Percentiles rank a stretch among this genome's conserved stretches.
These are phyloP conservation scores for Hibiscus trionum DNA, from an alignment of 345 rosid genomes.

Conservation along the genomic window DNA sequence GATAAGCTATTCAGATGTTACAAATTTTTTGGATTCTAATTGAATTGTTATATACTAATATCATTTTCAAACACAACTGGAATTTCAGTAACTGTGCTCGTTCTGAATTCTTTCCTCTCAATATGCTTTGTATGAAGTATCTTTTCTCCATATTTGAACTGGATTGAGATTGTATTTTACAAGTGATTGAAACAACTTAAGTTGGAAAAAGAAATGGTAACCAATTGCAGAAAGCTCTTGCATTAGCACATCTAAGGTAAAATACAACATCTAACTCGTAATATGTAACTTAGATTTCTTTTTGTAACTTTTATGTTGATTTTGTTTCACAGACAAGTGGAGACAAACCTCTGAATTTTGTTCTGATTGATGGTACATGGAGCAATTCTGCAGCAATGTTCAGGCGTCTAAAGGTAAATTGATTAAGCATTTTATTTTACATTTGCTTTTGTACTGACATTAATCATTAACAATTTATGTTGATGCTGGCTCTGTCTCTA, in stretches of 20 bases:
- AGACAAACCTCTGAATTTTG: slow-evolving; percentile 49
- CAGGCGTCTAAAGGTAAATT: slow-evolving; percentile 73
- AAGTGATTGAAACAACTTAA: neutral
- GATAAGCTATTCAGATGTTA: neutral
- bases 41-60: neutral
- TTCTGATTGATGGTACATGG: slow-evolving; percentile 96
- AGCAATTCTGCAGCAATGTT: slow-evolving; percentile 95
- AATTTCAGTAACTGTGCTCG: neutral
- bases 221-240: neutral
- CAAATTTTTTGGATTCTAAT: neutral
- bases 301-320: slow-evolving; percentile 15
- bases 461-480: neutral
- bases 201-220: neutral
- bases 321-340: slow-evolving; percentile 35
- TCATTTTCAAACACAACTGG: neutral
- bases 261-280: neutral
- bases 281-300: slow-evolving; percentile 7
- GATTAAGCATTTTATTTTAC: neutral
- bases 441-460: neutral
- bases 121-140: neutral
- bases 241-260: neutral
- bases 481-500: neutral
- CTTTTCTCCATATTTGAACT: neutral
- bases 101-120: neutral
- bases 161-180: neutral